phyloP scores from a whole-genome alignment of 2,329 filamentous ascomycete species.

The Ceratocystis papillata region DNA sequence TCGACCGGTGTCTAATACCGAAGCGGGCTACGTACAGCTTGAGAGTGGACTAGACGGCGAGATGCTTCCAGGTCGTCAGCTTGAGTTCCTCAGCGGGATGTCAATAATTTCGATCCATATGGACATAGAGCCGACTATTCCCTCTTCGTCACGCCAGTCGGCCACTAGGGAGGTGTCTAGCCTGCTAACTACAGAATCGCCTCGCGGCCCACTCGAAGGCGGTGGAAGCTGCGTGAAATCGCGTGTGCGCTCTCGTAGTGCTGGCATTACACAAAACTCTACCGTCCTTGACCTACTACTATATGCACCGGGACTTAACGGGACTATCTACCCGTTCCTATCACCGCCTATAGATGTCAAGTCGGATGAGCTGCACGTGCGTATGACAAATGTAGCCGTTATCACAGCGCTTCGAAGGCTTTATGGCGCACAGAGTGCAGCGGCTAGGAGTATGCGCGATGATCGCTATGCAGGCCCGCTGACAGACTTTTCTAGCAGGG shows the following conservation, averaged over 20 bases:
- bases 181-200: background rate
- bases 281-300: conserved; percentile 14
- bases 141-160: background rate
- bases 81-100: background rate
- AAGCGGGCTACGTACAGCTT: background rate
- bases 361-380: conserved; percentile 2
- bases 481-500: conserved; percentile 19
- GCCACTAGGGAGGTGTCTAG: background rate
- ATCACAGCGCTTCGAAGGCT: conserved; percentile 17
- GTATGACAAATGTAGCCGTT: conserved; percentile 16
- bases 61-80: conserved; percentile 4
- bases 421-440: background rate
- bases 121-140: conserved; percentile 11
- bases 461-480: conserved; percentile 21
- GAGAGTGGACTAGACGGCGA: conserved; percentile 1
- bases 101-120: conserved; percentile 18
- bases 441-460: background rate
- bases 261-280: background rate
- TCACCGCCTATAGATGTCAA: background rate
- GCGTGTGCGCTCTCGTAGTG: conserved; percentile 5
- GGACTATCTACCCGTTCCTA: conserved; percentile 20
- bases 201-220: background rate
- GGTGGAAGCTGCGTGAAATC: background rate
- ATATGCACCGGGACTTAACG: conserved; percentile 14
- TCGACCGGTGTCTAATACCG: background rate